Evolutionary conservation across 1,284 basidiomycete genomes (phyloP).

Genomic region (Puccinia triticina): DNA sequence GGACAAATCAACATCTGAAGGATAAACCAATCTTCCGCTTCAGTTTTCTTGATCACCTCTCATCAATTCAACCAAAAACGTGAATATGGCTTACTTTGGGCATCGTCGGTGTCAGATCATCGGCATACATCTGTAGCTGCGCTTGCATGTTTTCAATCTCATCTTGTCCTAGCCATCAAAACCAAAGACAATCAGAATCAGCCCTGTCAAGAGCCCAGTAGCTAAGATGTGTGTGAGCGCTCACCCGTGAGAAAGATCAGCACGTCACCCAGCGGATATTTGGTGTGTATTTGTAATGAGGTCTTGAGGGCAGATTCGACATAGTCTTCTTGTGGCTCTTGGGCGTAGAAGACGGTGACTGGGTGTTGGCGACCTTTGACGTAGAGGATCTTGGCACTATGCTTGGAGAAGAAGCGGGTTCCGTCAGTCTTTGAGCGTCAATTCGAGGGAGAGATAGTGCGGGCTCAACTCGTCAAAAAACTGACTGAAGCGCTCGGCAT

Average conservation of each 20-base stretch:
- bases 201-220: neutral
- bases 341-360: slow-evolving; percentile 70
- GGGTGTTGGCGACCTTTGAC: slow-evolving; percentile 90
- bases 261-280: slow-evolving; percentile 79
- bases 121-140: slow-evolving; percentile 68
- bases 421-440: neutral
- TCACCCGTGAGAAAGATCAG: slow-evolving; percentile 87
- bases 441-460: neutral
- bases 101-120: slow-evolving; percentile 53
- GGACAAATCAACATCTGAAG: slow-evolving; percentile 73
- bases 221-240: slow-evolving; percentile 47
- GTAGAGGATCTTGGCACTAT: slow-evolving; percentile 80
- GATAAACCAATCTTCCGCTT: slow-evolving; percentile 61
- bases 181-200: neutral
- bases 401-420: slow-evolving; percentile 19
- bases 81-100: slow-evolving; percentile 51
- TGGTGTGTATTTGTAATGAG: slow-evolving; percentile 85
- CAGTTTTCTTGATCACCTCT: slow-evolving; percentile 63
- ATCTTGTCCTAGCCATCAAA: slow-evolving; percentile 74
- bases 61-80: neutral
- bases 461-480: slow-evolving; percentile 74
- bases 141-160: slow-evolving; percentile 88
- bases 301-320: slow-evolving; percentile 84
- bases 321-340: slow-evolving; percentile 77
- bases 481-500: slow-evolving; percentile 86